A percentile compares a stretch with the other conserved stretches of the same genome.
Conservation (phyloP, 2,329 filamentous ascomycete genomes). For the Penicillium thymicola region DNA sequence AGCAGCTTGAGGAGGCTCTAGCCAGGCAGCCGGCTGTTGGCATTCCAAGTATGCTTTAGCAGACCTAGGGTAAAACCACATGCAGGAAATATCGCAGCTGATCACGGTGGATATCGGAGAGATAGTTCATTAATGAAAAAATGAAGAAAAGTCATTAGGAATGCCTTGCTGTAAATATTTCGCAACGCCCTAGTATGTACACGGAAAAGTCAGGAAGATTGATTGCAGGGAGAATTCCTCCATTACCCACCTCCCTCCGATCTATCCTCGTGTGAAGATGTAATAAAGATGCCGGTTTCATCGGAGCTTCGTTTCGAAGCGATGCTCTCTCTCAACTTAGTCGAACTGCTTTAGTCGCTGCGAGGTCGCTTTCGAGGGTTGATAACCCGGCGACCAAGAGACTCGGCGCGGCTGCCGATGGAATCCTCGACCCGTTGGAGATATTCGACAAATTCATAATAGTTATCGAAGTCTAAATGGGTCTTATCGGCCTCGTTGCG, state of each 20-base stretch:
- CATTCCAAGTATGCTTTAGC: background rate
- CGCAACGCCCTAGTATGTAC: constrained; percentile 1
- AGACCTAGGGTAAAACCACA: background rate
- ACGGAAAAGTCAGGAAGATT: background rate
- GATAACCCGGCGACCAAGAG: background rate
- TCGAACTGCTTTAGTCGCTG: constrained; percentile 1
- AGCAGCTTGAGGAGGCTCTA: constrained; percentile 14
- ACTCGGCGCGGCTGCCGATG: background rate
- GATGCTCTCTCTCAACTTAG: background rate
- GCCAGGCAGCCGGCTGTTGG: background rate
- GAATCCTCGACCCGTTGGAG: constrained; percentile 5
- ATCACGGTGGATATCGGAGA: background rate
- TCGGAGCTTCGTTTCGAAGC: background rate
- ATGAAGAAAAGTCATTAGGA: background rate
- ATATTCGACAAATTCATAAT: constrained; percentile 9
- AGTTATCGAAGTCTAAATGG: constrained; percentile 7
- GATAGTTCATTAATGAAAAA: background rate
- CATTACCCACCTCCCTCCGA: background rate
- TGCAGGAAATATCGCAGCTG: background rate
- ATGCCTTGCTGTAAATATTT: background rate
- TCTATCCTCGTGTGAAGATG: background rate
- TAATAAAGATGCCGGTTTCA: background rate
- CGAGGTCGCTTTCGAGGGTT: constrained; percentile 5
- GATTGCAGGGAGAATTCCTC: background rate
- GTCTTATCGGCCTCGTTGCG: constrained; percentile 1